Base-by-base conservation (phyloP, 768 basidiomycete genomes). In the Phaffia australis region DNA sequence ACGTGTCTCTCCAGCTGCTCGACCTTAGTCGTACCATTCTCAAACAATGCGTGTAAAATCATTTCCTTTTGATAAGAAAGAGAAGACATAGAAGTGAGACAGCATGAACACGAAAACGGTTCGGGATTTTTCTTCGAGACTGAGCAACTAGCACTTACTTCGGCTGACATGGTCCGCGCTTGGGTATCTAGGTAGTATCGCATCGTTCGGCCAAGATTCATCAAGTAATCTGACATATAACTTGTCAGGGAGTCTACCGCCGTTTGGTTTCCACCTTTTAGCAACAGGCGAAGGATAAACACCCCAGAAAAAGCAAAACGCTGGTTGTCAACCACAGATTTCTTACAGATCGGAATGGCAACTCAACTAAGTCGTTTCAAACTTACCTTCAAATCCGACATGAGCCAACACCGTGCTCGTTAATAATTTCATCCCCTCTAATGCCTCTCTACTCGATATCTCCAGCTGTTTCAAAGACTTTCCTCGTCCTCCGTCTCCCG, bases 301-400 rank as follows among this genome's bases (percentile, higher is more conserved):
- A 32, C 29, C 25, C 50, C 16, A 27, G 49, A 16, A 50, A 32
- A 30, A 5, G 62, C n/a, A 4, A 19, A 5, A 2, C 29, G 29
- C 3, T 1, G n/a, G 23, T 47, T 7, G 35, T 55, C 19, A 58
- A 19, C 14, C 21, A 5, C 15, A 47, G 9, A 47, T n/a, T n/a
- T n/a, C n/a, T n/a, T n/a, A n/a, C n/a, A n/a, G n/a, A n/a, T n/a
- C n/a, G n/a, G n/a, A n/a, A n/a, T n/a, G n/a, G n/a, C n/a, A n/a
- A n/a, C n/a, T n/a, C n/a, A n/a, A n/a, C n/a, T n/a, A n/a, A n/a
- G 49, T 25, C 21, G 50, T 48, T 23, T 25, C 52, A 19, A 65
- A 77, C 84, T 65, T 65, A 87, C 91, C 89, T 80, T 95, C 93
- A 73, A 95, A 95, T 1, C 92, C 92, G 57, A 82, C 81, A 79